Evolutionary conservation across 129 eudicot genomes (phyloP).

Genomic region (Calendula officinalis): DNA sequence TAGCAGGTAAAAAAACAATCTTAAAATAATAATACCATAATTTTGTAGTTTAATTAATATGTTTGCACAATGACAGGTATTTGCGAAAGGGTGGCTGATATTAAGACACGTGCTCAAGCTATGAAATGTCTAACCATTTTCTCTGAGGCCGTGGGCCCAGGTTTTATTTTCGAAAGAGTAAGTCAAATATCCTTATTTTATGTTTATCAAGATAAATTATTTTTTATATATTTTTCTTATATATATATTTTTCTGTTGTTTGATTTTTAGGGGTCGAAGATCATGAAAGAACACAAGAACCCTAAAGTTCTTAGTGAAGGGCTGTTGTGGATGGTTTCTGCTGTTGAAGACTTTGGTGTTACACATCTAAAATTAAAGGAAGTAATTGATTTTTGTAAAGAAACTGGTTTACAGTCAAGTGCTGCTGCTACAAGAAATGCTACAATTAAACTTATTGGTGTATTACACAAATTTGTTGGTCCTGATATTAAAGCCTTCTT

Average conservation of each 20-base stretch:
- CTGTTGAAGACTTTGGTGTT: slow-evolving; percentile 91
- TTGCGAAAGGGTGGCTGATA: slow-evolving; percentile 97
- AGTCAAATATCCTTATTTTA: slow-evolving; percentile 21
- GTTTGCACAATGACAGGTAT: slow-evolving; percentile 53
- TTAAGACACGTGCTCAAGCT: slow-evolving; percentile 89
- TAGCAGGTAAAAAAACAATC: slow-evolving; percentile 47
- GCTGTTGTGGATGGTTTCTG: slow-evolving; percentile 93
- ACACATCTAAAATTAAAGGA: slow-evolving; percentile 85
- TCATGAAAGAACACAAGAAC: slow-evolving; percentile 98
- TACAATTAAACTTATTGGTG: slow-evolving; percentile 85
- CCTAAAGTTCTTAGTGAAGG: slow-evolving; percentile 99
- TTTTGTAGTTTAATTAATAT: background rate
- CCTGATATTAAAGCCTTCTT: slow-evolving; percentile 94
- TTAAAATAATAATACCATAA: background rate
- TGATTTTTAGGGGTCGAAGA: slow-evolving; percentile 39
- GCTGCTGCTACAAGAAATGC: slow-evolving; percentile 99
- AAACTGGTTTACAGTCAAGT: slow-evolving; percentile 92
- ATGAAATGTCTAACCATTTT: slow-evolving; percentile 93
- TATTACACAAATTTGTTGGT: slow-evolving; percentile 83
- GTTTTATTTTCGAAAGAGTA: slow-evolving; percentile 91
- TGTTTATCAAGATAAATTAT: background rate
- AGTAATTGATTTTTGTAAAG: slow-evolving; percentile 98
- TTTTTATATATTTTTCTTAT: background rate
- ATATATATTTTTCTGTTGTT: background rate
- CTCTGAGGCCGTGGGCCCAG: slow-evolving; percentile 97